Base-by-base conservation (phyloP, 2,329 filamentous ascomycete species). In the Colletotrichum liaoningense region DNA sequence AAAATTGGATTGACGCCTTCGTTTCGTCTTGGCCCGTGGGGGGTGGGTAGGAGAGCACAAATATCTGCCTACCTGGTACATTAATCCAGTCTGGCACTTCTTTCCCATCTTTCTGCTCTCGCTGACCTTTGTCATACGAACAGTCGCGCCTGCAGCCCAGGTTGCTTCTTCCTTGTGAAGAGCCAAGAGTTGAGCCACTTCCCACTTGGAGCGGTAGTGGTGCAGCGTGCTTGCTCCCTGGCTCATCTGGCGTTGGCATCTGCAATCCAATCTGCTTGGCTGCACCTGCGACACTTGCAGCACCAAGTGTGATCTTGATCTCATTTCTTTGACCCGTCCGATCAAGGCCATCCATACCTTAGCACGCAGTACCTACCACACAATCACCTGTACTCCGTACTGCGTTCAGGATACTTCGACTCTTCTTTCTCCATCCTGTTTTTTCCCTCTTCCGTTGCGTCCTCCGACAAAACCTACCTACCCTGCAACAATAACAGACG, bases 211-310 rank as follows among this genome's bases (percentile, higher is more conserved):
- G 42, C 19, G 0, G 42, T 49, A 22, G 42, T 49, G 42, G 19
- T 49, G 33, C 33, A 35, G 33, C 11, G 33, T 35, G 38, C 38
- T 42, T 42, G 42, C 60, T 59, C 68, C 56, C 49, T 46, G 63
- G 63, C 63, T 22, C 55, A 62, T 67, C 33, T 49, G 63, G 63
- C 55, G 56, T 63, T 35, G 65, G 69, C 46, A 68, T 58, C 54
- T 59, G 58, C 65, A 54, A 67, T n/a, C 66, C 58, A 49, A n/a
- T 49, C 38, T 42, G 38, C 38, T 42, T 6, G 38, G 55, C 67
- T 57, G 62, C 69, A 63, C 46, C 56, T 46, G 63, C 69, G 57
- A 59, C 59, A 49, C 33, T 66, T 55, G 52, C 24, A 33, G 65
- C 69, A 54, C 49, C 69, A 54, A 58, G 42, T 42, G 52, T 42